phyloP scores from a whole-genome alignment of 2,329 filamentous ascomycete species.

The Davidsoniella eucalypti region DNA sequence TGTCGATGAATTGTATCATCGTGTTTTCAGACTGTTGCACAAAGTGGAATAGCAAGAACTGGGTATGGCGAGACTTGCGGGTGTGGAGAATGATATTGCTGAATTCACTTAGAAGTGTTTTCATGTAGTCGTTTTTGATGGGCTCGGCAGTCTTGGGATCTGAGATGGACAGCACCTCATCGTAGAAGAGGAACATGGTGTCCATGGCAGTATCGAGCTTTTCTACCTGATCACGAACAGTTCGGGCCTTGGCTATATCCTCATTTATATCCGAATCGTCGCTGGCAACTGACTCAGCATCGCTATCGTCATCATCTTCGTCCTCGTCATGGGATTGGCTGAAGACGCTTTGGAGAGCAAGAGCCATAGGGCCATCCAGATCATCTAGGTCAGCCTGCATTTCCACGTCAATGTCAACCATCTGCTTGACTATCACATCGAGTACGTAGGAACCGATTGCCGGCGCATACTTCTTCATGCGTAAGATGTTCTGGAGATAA shows the following conservation, averaged over 20 bases:
- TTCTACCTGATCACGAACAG: conserved; percentile 64
- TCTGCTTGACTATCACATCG: conserved; percentile 64
- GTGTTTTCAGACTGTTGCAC: conserved; percentile 65
- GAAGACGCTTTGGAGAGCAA: conserved; percentile 34
- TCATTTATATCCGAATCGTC: conserved; percentile 52
- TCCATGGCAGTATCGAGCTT: conserved; percentile 89
- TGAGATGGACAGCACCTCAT: conserved; percentile 50
- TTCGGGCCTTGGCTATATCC: conserved; percentile 40
- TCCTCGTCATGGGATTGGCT: conserved; percentile 22
- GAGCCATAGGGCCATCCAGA: conserved; percentile 71
- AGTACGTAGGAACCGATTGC: conserved; percentile 67
- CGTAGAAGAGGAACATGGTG: conserved; percentile 70
- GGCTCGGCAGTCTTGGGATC: conserved; percentile 44
- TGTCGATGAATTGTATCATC: conserved; percentile 48
- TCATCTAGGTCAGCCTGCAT: conserved; percentile 91
- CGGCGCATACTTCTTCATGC: conserved; percentile 59
- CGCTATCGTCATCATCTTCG: conserved; percentile 45
- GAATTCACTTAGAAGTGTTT: conserved; percentile 72
- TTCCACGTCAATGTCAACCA: conserved; percentile 89
- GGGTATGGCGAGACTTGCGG: conserved; percentile 80
- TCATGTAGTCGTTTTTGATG: conserved; percentile 36
- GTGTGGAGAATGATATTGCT: conserved; percentile 76
- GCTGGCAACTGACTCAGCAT: conserved; percentile 54
- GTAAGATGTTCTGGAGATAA: conserved; percentile 76
- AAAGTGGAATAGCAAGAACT: conserved; percentile 94